A percentile compares a stretch with the other conserved stretches of the same genome.
phyloP scores from a whole-genome alignment of 1,139 yeast genomes.

The Yarrowia galli region DNA sequence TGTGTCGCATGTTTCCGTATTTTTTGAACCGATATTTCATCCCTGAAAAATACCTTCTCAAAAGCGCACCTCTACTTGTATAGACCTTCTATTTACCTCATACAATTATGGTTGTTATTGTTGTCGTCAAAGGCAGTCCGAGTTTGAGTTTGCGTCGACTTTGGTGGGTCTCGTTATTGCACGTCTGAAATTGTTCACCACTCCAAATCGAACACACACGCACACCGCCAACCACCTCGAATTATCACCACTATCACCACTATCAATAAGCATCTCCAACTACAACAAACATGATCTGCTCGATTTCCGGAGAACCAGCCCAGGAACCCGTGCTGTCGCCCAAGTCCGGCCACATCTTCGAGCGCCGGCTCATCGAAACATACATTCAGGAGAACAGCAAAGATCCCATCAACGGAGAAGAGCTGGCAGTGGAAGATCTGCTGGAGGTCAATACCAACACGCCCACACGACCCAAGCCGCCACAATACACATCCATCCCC shows the following conservation, averaged over 20 bases:
- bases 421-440: conserved; percentile 65
- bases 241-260: conserved; percentile 6
- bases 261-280: not conserved
- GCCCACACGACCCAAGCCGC: conserved; percentile 58
- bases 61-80: too few species aligned
- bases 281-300: conserved; percentile 39
- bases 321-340: conserved; percentile 72
- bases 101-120: not conserved
- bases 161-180: not conserved
- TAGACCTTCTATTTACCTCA: conserved; percentile 17
- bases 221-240: not conserved
- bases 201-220: not conserved
- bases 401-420: conserved; percentile 79
- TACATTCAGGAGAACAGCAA: conserved; percentile 69
- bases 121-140: not conserved
- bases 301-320: conserved; percentile 73
- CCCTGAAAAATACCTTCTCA: too few species aligned
- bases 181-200: not conserved
- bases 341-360: conserved; percentile 63
- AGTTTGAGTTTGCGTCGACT: not conserved
- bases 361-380: conserved; percentile 63
- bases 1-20: not conserved
- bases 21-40: too few species aligned
- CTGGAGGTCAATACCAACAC: conserved; percentile 55
- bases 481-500: conserved; percentile 75